Percentiles rank a stretch among this genome's conserved stretches.
Conservation (phyloP, 768 basidiomycete species). For the Chiua virens region DNA sequence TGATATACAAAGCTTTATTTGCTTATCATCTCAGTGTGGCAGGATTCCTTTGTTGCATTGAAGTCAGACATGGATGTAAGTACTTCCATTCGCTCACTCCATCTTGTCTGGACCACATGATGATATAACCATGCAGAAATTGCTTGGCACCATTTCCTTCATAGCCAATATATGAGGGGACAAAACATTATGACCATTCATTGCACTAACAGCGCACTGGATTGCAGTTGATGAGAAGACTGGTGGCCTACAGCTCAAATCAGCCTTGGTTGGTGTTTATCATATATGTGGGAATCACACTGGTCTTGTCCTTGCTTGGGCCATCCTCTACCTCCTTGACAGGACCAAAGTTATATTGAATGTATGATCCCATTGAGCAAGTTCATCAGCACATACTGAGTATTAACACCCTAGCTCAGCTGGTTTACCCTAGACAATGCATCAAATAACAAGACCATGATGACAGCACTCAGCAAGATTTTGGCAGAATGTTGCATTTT, state of each 20-base stretch:
- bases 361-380: background rate
- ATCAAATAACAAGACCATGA: background rate
- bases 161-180: background rate
- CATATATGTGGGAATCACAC: constrained; percentile 13
- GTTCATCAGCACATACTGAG: too few species aligned
- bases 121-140: background rate
- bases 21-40: too few species aligned
- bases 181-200: background rate
- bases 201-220: background rate
- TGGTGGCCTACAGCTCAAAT: constrained; percentile 2
- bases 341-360: background rate
- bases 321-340: constrained; percentile 1
- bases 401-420: background rate
- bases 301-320: background rate
- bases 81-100: too few species aligned
- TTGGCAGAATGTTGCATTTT: background rate
- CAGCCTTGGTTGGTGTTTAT: constrained; percentile 15
- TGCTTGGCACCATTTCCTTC: background rate
- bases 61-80: too few species aligned
- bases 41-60: too few species aligned
- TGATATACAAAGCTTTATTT: too few species aligned
- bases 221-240: background rate
- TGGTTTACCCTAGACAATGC: background rate
- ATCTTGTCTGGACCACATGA: too few species aligned
- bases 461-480: background rate